These are phyloP conservation scores for Mikania micrantha DNA, from an alignment of 129 eudicot species.

Conservation along the genomic window DNA sequence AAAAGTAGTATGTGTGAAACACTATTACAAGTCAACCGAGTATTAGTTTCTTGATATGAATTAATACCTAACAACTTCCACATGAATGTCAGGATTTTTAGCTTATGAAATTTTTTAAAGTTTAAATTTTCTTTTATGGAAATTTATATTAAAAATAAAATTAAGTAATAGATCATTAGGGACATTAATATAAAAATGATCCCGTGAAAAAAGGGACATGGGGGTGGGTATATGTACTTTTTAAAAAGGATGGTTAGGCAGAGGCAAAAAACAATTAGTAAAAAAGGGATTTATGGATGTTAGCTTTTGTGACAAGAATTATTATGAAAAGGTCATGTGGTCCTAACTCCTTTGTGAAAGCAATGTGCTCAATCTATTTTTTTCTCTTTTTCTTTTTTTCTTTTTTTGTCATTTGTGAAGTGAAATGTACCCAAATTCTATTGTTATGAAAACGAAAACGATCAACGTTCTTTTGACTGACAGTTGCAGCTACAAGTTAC, in stretches of 20 bases:
- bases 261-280: slow-evolving; percentile 13
- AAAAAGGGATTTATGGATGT: slow-evolving; percentile 17
- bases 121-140: background rate
- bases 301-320: slow-evolving; percentile 25
- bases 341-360: slow-evolving; percentile 10
- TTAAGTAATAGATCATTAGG: background rate
- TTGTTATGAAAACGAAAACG: too few species aligned
- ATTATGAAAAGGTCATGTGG: slow-evolving; percentile 31
- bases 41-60: background rate
- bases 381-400: background rate
- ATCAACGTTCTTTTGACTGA: too few species aligned
- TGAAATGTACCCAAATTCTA: too few species aligned
- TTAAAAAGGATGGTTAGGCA: slow-evolving; percentile 5
- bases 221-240: background rate
- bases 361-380: background rate
- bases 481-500: too few species aligned
- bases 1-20: too few species aligned
- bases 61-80: background rate
- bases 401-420: too few species aligned
- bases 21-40: background rate
- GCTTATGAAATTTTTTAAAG: background rate
- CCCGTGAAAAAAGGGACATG: background rate
- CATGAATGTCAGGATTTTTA: background rate
- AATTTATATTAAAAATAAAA: background rate
- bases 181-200: background rate